Evolutionary conservation across 768 basidiomycete species (phyloP).

Genomic region (Crepidotus variabilis): DNA sequence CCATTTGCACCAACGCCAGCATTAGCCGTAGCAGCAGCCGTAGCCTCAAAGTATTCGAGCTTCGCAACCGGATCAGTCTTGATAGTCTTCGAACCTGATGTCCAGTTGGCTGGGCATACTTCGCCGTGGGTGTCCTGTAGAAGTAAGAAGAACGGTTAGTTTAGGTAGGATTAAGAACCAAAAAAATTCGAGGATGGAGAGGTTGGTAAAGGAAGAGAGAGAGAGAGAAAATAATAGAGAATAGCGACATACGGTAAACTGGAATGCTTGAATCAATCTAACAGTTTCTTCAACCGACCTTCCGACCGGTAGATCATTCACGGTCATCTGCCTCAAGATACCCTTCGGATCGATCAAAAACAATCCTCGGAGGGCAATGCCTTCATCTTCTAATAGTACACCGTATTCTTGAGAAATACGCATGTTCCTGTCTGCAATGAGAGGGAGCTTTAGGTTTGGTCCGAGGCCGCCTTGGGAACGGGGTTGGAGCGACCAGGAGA

Average conservation of each 20-base stretch:
- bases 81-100: constrained; percentile 76
- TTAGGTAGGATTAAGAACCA: too few species aligned
- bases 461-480: constrained; percentile 89
- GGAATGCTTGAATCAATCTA: constrained; percentile 91
- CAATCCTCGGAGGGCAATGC: constrained; percentile 82
- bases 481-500: constrained; percentile 80
- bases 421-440: constrained; percentile 80
- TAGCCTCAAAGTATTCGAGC: constrained; percentile 66
- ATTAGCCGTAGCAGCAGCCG: constrained; percentile 31
- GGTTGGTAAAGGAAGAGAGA: too few species aligned
- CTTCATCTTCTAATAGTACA: constrained; percentile 84
- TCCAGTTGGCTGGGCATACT: constrained; percentile 93
- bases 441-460: constrained; percentile 79
- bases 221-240: too few species aligned
- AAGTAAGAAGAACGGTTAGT: too few species aligned
- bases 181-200: too few species aligned
- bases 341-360: constrained; percentile 89
- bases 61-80: constrained; percentile 72
- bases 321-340: constrained; percentile 72
- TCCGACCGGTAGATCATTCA: constrained; percentile 94
- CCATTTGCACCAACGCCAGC: constrained; percentile 25
- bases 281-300: constrained; percentile 92
- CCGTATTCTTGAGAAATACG: constrained; percentile 81
- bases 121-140: constrained; percentile 82
- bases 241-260: constrained; percentile 61